phyloP scores from a whole-genome alignment of 441 rosid species.

The Pelargonium citronellum region DNA sequence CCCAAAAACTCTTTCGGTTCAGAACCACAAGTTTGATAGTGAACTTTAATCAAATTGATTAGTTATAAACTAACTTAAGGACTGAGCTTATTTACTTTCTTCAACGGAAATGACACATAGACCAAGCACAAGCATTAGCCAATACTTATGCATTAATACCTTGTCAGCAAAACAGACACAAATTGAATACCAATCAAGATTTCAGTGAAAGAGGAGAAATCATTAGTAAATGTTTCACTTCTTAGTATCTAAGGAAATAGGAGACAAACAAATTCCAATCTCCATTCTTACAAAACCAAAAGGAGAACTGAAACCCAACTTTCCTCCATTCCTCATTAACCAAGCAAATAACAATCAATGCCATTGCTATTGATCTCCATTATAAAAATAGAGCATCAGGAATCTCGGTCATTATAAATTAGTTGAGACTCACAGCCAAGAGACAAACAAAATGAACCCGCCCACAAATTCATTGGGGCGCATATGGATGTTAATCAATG shows the following conservation, averaged over 20 bases:
- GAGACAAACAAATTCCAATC: neutral
- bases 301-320: neutral
- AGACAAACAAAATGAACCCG: too few relatives aligned
- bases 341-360: too few relatives aligned
- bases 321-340: too few relatives aligned
- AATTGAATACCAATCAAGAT: neutral
- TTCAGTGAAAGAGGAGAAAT: neutral
- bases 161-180: neutral
- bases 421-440: too few relatives aligned
- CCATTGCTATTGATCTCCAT: too few relatives aligned
- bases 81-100: neutral
- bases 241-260: neutral
- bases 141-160: neutral
- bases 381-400: too few relatives aligned
- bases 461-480: too few relatives aligned
- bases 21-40: neutral
- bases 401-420: too few relatives aligned
- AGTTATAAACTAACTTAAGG: neutral
- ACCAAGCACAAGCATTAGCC: neutral
- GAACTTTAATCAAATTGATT: neutral
- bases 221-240: neutral
- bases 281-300: neutral
- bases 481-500: too few relatives aligned
- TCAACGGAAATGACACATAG: neutral
- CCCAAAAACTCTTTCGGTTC: neutral